Evolutionary conservation across 345 rosid genomes (phyloP), one percentile per base, ranked within the genome.

Genomic region (Ceriops zippeliana): DNA sequence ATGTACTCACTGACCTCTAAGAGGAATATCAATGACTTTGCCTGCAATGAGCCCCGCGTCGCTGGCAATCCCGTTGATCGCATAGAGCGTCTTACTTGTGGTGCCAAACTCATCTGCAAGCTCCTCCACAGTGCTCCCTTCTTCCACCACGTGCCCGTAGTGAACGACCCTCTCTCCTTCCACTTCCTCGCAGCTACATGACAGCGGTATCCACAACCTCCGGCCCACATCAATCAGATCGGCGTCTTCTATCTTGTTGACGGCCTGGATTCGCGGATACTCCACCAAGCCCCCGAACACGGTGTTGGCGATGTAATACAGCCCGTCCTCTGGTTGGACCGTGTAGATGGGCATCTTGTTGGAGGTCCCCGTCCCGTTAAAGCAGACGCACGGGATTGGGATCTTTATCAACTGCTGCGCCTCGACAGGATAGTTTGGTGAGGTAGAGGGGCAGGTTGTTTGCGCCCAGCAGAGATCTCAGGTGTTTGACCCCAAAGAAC

Each of bases 381-480:
- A 77, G 80, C 96, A 90, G 30, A 57, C 26, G 71, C 96, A 90
- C 31, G 86, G 74, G 83, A 90, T 75, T 51, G 93, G 93, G 75
- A 90, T 65, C 46, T 37, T 62, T 66, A 76, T 17, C 10, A 32
- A 9, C 32, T 37, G 26, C 26, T 11, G 4, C 4, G 62, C 66
- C 15, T 56, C 53, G 51, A 87, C n/a, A 73, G 78, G 61, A 56
- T 81, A 67, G 67, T 70, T 52, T 37, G 74, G 68, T 16, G 38
- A 6, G 21, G 89, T 83, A 34, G 77, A 56, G 68, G 13, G 83
- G 78, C 58, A 85, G 81, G 73, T 70, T 68, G 79, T 90, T 90
- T 49, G 85, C 91, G 58, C 78, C 93, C 63, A 90, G 78, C 70
- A 90, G 74, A 31, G 83, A 76, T 21, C 35, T 68, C 61, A 82